phyloP scores from a whole-genome alignment of 164 flowering plant genomes.

The Sextonia rubra region DNA sequence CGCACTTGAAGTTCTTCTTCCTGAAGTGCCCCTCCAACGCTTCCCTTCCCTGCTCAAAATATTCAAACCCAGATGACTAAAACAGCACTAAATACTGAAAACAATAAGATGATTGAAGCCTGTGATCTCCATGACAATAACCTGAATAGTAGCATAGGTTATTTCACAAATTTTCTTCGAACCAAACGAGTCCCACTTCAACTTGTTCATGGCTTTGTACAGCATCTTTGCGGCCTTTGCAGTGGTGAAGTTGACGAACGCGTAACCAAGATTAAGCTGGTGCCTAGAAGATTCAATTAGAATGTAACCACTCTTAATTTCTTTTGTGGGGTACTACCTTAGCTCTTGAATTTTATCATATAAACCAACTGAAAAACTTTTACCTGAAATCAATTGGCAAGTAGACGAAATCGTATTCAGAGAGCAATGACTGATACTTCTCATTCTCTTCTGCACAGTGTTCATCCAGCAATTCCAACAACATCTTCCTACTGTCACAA shows the following conservation, averaged over 20 bases:
- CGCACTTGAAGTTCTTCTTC: constrained; percentile 23
- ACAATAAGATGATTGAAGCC: background rate
- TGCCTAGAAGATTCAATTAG: constrained; percentile 6
- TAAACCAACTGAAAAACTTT: background rate
- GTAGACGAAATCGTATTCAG: constrained; percentile 43
- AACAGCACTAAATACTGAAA: background rate
- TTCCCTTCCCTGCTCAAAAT: constrained; percentile 23
- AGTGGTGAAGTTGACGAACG: constrained; percentile 49
- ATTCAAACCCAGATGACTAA: too few species aligned
- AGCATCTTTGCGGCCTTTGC: constrained; percentile 18
- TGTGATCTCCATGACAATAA: background rate
- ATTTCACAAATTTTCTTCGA: constrained; percentile 32
- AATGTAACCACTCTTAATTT: background rate
- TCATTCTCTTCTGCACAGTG: constrained; percentile 23
- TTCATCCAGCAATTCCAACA: constrained; percentile 30
- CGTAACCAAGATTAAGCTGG: constrained; percentile 34
- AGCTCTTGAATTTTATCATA: too few species aligned
- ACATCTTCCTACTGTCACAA: constrained; percentile 19
- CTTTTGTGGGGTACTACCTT: too few species aligned
- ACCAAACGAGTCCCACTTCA: constrained; percentile 16
- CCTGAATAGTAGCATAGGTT: constrained; percentile 37
- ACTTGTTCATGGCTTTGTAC: constrained; percentile 1
- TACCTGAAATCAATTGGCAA: constrained; percentile 48
- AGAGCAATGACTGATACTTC: background rate
- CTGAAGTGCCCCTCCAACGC: constrained; percentile 26